Evolutionary conservation across 129 eudicot genomes (phyloP), one percentile per base, ranked within the genome.

Genomic region (Artemisia annua): DNA sequence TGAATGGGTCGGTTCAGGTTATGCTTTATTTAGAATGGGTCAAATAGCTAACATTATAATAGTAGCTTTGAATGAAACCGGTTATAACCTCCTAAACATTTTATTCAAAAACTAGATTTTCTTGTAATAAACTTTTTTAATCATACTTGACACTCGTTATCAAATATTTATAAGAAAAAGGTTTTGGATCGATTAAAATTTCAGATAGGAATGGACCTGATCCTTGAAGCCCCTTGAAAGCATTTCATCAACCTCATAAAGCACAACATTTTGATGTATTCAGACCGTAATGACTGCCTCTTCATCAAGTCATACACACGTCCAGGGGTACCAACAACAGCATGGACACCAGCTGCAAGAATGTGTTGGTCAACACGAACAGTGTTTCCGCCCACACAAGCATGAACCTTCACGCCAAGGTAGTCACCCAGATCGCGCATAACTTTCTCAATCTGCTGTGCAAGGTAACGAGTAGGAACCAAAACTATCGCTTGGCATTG

Each of bases 211-310:
- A 64, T 9, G 19, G 11, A 74, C 79, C 73, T 75, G 79, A 66
- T 75, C 79, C 66, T 66, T 75, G 79, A 66, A 75, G 55, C 79
- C 79, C 28, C 72, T 19, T 8, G 73, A 75, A 75, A 75, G 73
- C 79, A 75, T 75, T 56, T 75, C 73, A 66, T 75, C 79, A 20
- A 73, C 73, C 7, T 66, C 79, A 9, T 75, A 73, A 24, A 75
- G 35, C 57, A 75, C 79, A 66, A 75, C 79, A 75, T 75, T 20
- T 75, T 75, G 10, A 75, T 75, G 59, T 54, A 43, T n/a, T 75
- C 79, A 12, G 67, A 26, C n/a, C 67, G 67, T 2, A 75, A 57
- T 3, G 79, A 75, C 49, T 56, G 73, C 43, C 79, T 66, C 26
- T 26, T 22, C 62, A 75, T 54, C 73, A 75, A 56, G 57, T 75